A percentile compares a stretch with the other conserved stretches of the same genome.
phyloP scores from a whole-genome alignment of 2,329 filamentous ascomycete species.

The Paecilomyces sp. region DNA sequence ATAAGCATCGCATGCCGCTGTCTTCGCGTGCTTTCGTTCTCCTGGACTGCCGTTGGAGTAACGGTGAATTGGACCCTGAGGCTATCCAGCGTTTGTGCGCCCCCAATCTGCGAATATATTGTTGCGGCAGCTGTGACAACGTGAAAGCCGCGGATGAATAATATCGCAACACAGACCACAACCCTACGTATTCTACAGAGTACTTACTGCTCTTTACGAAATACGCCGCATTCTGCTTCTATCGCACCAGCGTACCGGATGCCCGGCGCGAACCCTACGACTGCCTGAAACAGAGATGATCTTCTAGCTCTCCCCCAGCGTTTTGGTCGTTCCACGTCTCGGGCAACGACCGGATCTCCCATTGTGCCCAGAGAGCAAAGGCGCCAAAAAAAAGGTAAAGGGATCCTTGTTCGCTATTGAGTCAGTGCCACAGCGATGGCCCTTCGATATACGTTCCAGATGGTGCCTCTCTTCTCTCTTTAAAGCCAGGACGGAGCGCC shows the following conservation, averaged over 20 bases:
- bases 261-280: neutral
- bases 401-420: neutral
- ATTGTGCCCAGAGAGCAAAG: neutral
- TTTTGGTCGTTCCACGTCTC: neutral
- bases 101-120: neutral
- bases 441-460: neutral
- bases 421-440: neutral
- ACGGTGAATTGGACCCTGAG: neutral
- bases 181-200: neutral
- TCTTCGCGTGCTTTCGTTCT: neutral
- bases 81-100: neutral
- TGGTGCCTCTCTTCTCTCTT: neutral
- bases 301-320: neutral
- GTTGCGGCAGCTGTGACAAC: neutral
- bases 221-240: neutral
- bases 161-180: neutral
- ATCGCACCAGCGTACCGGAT: neutral
- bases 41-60: neutral
- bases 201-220: neutral
- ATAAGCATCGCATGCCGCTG: neutral
- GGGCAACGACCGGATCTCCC: neutral
- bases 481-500: neutral
- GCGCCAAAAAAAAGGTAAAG: neutral
- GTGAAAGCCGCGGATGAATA: neutral
- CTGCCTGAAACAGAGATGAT: neutral